Base-by-base conservation (phyloP, 768 basidiomycete genomes). In the Leccinum imitatum region DNA sequence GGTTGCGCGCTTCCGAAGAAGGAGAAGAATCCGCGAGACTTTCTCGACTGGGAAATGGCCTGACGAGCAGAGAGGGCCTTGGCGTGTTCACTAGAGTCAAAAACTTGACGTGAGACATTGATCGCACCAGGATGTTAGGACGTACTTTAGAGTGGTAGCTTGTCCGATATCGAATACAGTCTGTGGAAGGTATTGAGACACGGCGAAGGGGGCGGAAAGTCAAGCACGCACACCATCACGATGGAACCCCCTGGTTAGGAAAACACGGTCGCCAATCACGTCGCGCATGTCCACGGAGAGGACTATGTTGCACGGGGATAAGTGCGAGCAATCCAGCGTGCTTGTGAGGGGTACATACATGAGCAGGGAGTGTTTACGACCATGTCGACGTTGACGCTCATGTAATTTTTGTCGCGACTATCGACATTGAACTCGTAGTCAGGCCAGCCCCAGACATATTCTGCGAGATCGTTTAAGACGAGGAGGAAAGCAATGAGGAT, bases 371-470 rank as follows among this genome's bases (percentile, higher is more conserved):
- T 97, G 66, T 91, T 91, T 39, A 98, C 90, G 25, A 91, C 85
- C 77, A 98, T 75, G 76, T 99, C 96, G 56, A 98, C 82, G 73
- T 99, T 98, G 64, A 99, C 80, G 65, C 86, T 84, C 79, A 99
- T 78, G 55, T 79, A 86, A 61, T 82, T 84, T 11, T 75, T 74
- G 37, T 80, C 75, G 57, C 83, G 81, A 33, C 74, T 74, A 70
- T 98, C 95, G 54, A 99, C 88, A 63, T 85, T 87, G 74, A 98
- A 99, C 69, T 89, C 87, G 66, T 88, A 87, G 69, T 92, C 90
- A 7, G 92, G 89, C 84, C 94, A 95, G 48, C 96, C 96, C 84
- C 91, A 98, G 35, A 98, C 76, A 69, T 85, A 98, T 71, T 98
- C 95, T 53, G 87, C 87, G 47, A 95, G 75, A 68, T 98, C 95